A percentile compares a stretch with the other conserved stretches of the same genome.
phyloP scores from a whole-genome alignment of 2,329 filamentous ascomycete genomes.

The Trichoderma sp. region DNA sequence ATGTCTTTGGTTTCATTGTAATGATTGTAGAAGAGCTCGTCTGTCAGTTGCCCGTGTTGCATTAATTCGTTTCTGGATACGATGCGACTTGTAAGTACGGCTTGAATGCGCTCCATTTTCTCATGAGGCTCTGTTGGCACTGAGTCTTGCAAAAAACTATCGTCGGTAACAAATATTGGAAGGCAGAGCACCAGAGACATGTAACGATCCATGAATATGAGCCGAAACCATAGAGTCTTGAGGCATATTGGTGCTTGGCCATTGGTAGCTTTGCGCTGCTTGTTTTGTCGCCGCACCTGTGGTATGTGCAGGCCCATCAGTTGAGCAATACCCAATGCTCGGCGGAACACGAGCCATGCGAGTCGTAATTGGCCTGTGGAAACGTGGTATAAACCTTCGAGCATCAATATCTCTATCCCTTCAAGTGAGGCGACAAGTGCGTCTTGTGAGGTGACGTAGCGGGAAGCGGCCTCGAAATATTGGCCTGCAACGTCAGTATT shows the following conservation, averaged over 20 bases:
- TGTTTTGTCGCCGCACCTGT: not conserved
- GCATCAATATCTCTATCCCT: constrained; percentile 1
- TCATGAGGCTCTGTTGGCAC: constrained; percentile 28
- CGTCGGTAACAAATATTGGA: constrained; percentile 31
- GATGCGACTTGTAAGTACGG: constrained; percentile 36
- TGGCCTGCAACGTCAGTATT: not conserved
- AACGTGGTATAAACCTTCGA: not conserved
- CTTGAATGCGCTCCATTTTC: constrained; percentile 33
- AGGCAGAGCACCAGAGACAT: constrained; percentile 41
- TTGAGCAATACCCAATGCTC: not conserved
- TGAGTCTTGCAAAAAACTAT: constrained; percentile 25
- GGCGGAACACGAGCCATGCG: constrained; percentile 2
- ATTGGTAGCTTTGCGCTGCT: not conserved
- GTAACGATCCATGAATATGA: constrained; percentile 38
- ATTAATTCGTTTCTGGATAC: constrained; percentile 24
- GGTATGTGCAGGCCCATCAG: not conserved
- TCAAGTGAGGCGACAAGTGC: not conserved
- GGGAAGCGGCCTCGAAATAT: constrained; percentile 4
- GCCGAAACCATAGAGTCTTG: constrained; percentile 37
- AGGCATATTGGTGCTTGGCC: not conserved
- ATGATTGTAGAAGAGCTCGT: constrained; percentile 23
- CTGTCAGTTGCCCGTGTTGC: constrained; percentile 18
- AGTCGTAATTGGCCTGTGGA: not conserved
- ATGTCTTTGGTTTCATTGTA: constrained; percentile 30
- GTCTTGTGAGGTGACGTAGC: constrained; percentile 14